phyloP scores from a whole-genome alignment of 2,329 filamentous ascomycete species.

The Claviceps spartinae region DNA sequence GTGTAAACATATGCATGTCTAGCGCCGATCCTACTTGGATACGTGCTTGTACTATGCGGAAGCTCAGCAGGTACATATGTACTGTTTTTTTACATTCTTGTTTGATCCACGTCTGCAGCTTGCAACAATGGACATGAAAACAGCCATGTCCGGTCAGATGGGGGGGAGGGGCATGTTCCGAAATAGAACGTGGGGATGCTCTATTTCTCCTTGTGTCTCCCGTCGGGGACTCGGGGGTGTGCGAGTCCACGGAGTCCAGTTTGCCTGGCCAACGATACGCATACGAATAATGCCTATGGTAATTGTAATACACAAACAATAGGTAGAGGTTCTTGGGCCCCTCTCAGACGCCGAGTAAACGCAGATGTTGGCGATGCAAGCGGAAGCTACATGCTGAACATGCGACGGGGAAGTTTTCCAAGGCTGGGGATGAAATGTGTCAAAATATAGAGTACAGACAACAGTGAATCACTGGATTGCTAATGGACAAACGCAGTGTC shows the following conservation, averaged over 20 bases:
- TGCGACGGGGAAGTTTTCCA: background rate
- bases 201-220: background rate
- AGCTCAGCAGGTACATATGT: background rate
- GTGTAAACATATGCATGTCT: too few species aligned
- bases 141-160: background rate
- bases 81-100: background rate
- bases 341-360: background rate
- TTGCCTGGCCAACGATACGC: background rate
- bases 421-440: background rate
- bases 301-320: background rate
- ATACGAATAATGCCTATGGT: background rate
- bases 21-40: too few species aligned
- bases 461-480: background rate
- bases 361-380: background rate
- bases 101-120: background rate
- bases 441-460: background rate
- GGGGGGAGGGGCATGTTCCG: background rate
- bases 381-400: background rate
- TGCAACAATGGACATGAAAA: background rate
- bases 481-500: background rate
- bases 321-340: too few species aligned
- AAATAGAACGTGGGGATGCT: conserved; percentile 6
- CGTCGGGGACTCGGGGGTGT: conserved; percentile 3
- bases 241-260: background rate
- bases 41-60: background rate